Evolutionary conservation across 371 early-diverging fungal genomes (phyloP), one percentile per base, ranked within the genome.

Genomic region (Mucor irregularis): DNA sequence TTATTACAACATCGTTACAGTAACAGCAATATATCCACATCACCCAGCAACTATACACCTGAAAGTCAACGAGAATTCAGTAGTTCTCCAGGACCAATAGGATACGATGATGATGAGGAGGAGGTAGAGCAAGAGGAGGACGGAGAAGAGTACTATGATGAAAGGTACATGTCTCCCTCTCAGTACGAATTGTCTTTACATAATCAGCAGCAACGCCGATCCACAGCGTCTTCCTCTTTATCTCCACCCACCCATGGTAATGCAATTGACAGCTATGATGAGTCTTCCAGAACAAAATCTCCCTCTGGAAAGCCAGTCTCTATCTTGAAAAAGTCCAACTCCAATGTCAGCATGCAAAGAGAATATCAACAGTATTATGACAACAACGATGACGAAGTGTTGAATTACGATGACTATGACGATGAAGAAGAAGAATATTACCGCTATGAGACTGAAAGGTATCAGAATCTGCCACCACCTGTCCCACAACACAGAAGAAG

Each of bases 281-380:
- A 35, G 19, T 26, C 30, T 1, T 3, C 16, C 6, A 16, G 19
- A 28, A 8, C 14, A 9, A 29, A 22, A 53, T 21, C 47, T 35
- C 13, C 19, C 6, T 22, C 46, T 11, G 7, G 31, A 1, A 49
- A 62, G 31, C 58, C 59, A 6, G 52, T 59, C 16, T 64, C 60
- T 2, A 64, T 59, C 9, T 29, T 58, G 43, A 58, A 55, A 46
- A 64, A 64, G 37, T 42, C 35, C 19, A 46, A 54, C n/a, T 49
- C 50, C 0, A 25, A 37, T 33, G 24, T 33, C 19, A 19, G 26
- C 9, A 35, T 24, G n/a, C 37, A 44, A 2, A 49, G 49, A 11
- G 24, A 19, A 14, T 46, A 46, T 31, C 39, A 40, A 24, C 9
- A 33, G 1, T 33, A 58, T 38, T 33, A 45, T 31, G 9, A 46